Base-by-base conservation (phyloP, 2,329 filamentous ascomycete species). In the Fusarium sp. region DNA sequence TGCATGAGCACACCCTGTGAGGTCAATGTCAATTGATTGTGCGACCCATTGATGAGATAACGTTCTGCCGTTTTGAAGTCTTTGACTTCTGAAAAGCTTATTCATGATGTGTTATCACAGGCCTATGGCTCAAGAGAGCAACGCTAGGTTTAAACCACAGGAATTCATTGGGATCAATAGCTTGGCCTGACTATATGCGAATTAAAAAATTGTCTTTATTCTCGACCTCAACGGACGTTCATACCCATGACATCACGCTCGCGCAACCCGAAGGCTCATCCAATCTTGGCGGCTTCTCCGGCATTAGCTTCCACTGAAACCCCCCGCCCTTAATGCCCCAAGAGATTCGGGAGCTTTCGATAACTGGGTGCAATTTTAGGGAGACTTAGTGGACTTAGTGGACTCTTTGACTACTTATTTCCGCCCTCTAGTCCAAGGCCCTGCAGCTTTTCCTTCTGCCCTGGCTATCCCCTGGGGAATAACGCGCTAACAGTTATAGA, bases 401-500 rank as follows among this genome's bases (percentile, higher is more conserved):
- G 30, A 30, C 30, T 30, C 3, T 30, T 26, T 37, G 30, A 11
- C 14, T 12, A 0, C 2, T 26, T n/a, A 37, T 26, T 37, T 18
- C 37, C 4, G 11, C 32, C 11, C 2, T 0, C 32, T 6, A 5
- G 26, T 14, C 23, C 6, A 7, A 18, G 32, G 26, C 26, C 17
- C 30, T 30, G 6, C 18, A 15, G 20, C 26, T 50, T 50, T 50
- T 50, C 20, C 32, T 30, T 18, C 15, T 54, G 67, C 68, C 68
- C 68, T 71, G 68, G 54, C 64, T 60, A 58, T 64, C 38, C 27
- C 69, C 67, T 38, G 48, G 61, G 61, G 53, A 60, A 46, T 70
- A 49, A 55, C 56, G 59, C 46, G 59, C 53, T 49, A 44, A 48
- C 61, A 20, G 67, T 53, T 62, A 38, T 42, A 54, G 58, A 42